These are phyloP conservation scores for Hyaloscypha bicolor DNA, from an alignment of 495 filamentous ascomycete genomes.

Conservation along the genomic window DNA sequence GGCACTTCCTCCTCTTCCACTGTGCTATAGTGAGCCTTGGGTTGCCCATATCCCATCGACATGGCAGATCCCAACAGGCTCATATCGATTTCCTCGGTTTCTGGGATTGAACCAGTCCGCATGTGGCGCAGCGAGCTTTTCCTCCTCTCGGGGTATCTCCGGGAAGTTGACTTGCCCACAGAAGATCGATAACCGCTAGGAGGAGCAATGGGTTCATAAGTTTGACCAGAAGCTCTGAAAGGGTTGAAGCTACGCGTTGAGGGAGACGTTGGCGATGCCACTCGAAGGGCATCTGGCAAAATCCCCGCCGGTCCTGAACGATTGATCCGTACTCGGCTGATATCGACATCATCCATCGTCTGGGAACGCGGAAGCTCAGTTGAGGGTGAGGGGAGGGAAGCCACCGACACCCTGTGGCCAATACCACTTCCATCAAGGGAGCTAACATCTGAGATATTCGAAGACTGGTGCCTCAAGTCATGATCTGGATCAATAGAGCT, in stretches of 20 bases:
- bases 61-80: conserved; percentile 24
- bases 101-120: conserved; percentile 27
- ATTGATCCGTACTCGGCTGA: conserved; percentile 19
- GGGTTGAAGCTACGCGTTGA: conserved; percentile 18
- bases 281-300: conserved; percentile 23
- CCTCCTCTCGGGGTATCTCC: conserved; percentile 18
- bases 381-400: conserved; percentile 23
- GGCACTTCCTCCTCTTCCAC: conserved; percentile 25
- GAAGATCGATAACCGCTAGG: background rate
- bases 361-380: conserved; percentile 10
- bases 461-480: conserved; percentile 10
- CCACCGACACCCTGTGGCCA: conserved; percentile 16
- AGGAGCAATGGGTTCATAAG: conserved; percentile 20
- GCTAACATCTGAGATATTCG: conserved; percentile 16
- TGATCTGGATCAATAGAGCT: conserved; percentile 16
- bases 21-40: conserved; percentile 23
- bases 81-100: conserved; percentile 32
- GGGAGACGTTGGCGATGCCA: conserved; percentile 14
- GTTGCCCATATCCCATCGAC: conserved; percentile 19
- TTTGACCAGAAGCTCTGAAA: conserved; percentile 15
- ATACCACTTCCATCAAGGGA: background rate
- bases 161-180: conserved; percentile 2
- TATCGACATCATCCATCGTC: conserved; percentile 22
- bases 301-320: background rate
- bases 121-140: conserved; percentile 19